Evolutionary conservation across 108 stramenopile genomes (phyloP).

Genomic region (Cyclotella atomus): DNA sequence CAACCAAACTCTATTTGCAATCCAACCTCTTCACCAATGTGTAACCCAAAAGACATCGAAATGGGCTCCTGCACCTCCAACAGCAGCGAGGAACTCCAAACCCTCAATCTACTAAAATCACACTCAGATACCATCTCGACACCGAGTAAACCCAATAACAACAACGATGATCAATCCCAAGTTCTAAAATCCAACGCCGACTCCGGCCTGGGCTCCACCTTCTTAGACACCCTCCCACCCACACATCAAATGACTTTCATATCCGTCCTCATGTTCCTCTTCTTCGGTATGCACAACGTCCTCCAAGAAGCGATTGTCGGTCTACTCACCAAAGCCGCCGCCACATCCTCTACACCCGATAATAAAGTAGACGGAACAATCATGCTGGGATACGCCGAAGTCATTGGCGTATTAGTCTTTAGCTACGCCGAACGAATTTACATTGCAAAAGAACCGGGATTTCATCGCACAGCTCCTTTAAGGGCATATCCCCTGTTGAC

Average conservation of each 20-base stretch:
- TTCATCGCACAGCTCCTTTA: constrained; percentile 42
- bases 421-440: constrained; percentile 46
- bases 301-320: constrained; percentile 62
- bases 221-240: constrained; percentile 32
- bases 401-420: constrained; percentile 61
- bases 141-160: not conserved
- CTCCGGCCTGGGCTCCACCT: constrained; percentile 31
- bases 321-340: constrained; percentile 12
- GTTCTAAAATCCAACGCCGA: not conserved
- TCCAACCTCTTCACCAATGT: too few species aligned
- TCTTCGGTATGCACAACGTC: constrained; percentile 65
- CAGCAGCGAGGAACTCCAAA: not conserved
- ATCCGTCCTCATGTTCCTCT: constrained; percentile 49
- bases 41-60: constrained; percentile 21
- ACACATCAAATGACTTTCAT: constrained; percentile 53
- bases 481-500: constrained; percentile 54
- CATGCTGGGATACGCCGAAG: constrained; percentile 75
- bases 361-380: constrained; percentile 34
- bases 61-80: constrained; percentile 4
- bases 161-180: not conserved
- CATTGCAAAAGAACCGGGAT: constrained; percentile 35
- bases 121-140: not conserved
- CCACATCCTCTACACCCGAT: constrained; percentile 22
- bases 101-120: not conserved
- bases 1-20: too few species aligned